A percentile compares a stretch with the other conserved stretches of the same genome.
phyloP scores from a whole-genome alignment of 1,139 yeast species.

The Yamadazyma sp. region DNA sequence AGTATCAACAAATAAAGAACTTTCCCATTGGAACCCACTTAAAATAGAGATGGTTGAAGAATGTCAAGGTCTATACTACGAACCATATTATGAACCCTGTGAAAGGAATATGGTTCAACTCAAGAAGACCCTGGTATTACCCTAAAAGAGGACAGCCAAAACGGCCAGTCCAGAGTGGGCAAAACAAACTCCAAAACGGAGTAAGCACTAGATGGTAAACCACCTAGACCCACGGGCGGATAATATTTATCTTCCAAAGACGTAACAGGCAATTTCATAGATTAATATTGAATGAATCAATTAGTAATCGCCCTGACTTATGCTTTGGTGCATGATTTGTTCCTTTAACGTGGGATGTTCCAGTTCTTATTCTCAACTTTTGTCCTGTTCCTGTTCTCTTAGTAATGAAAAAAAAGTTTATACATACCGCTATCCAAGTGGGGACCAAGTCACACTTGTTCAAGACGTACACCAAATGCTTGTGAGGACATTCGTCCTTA shows the following conservation, averaged over 20 bases:
- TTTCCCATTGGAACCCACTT: background rate
- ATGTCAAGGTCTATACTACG: slow-evolving; percentile 80
- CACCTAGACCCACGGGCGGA: slow-evolving; percentile 44
- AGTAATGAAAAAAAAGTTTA: slow-evolving; percentile 10
- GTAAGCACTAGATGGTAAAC: slow-evolving; percentile 17
- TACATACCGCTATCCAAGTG: slow-evolving; percentile 99
- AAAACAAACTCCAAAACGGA: slow-evolving; percentile 50
- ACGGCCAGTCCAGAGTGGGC: slow-evolving; percentile 43
- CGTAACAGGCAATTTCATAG: slow-evolving; percentile 81
- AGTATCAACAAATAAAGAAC: too few relatives aligned
- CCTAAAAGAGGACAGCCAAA: slow-evolving; percentile 34
- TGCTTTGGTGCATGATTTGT: slow-evolving; percentile 44
- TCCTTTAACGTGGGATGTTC: slow-evolving; percentile 6
- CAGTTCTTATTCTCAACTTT: too few relatives aligned
- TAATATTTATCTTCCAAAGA: slow-evolving; percentile 83
- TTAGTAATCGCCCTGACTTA: slow-evolving; percentile 68
- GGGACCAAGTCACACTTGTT: slow-evolving; percentile 99
- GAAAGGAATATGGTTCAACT: slow-evolving; percentile 52
- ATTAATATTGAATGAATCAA: slow-evolving; percentile 20
- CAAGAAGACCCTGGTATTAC: slow-evolving; percentile 53
- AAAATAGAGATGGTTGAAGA: slow-evolving; percentile 9
- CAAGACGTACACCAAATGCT: slow-evolving; percentile 89
- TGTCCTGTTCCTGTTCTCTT: background rate
- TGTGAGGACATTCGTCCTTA: slow-evolving; percentile 92
- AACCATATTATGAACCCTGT: slow-evolving; percentile 35